phyloP scores from a whole-genome alignment of 768 basidiomycete genomes.

The Russula earlei region DNA sequence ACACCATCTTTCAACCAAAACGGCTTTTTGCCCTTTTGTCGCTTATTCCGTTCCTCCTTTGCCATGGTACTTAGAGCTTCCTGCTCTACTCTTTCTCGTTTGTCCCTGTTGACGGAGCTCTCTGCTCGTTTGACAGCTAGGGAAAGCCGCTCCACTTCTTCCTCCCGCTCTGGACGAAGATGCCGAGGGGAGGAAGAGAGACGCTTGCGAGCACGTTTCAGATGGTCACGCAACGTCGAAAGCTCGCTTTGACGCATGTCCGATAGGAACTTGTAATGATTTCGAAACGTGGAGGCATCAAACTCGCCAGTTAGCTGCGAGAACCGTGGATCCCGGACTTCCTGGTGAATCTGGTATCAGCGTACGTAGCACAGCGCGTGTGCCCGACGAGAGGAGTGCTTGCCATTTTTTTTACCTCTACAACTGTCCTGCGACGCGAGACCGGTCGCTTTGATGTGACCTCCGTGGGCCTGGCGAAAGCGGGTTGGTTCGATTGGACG shows the following conservation, averaged over 20 bases:
- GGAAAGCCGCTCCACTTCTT: conserved; percentile 64
- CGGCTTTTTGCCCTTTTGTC: conserved; percentile 63
- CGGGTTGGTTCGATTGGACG: not conserved
- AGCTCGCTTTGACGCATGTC: conserved; percentile 59
- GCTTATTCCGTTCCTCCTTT: conserved; percentile 53
- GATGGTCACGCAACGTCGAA: conserved; percentile 47
- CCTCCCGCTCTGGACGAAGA: conserved; percentile 47
- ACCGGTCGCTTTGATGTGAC: conserved; percentile 81
- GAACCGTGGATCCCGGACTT: conserved; percentile 83
- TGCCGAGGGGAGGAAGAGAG: conserved; percentile 52
- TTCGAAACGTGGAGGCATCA: conserved; percentile 51
- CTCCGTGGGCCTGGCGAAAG: conserved; percentile 55
- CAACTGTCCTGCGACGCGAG: conserved; percentile 55
- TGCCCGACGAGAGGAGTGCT: conserved; percentile 21
- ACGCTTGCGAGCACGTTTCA: conserved; percentile 60
- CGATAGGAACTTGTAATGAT: conserved; percentile 68
- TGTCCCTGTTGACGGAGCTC: conserved; percentile 66
- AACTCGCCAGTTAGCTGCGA: conserved; percentile 61
- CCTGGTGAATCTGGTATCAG: conserved; percentile 32
- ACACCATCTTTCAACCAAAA: conserved; percentile 84
- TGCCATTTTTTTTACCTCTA: conserved; percentile 60
- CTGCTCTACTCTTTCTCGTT: conserved; percentile 58
- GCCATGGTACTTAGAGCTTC: conserved; percentile 45
- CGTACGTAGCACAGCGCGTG: not conserved
- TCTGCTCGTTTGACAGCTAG: conserved; percentile 66